A percentile compares a stretch with the other conserved stretches of the same genome.
Evolutionary conservation across 169 alveolate species (phyloP).

Genomic region (Theileria equi): DNA sequence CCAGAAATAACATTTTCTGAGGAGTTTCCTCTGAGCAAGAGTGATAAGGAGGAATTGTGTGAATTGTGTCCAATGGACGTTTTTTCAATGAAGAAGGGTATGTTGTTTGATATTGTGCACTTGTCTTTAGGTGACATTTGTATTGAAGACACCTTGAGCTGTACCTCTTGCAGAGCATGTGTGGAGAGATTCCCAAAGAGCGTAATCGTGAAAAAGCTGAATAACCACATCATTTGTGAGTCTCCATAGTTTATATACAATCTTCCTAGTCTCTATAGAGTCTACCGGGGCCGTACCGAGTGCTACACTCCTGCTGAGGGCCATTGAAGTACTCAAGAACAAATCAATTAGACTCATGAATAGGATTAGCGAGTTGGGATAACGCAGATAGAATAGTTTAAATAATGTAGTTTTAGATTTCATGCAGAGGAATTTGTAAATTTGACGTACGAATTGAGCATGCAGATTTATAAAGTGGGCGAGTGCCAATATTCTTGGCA

Average conservation of each 20-base stretch:
- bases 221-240: conserved; percentile 80
- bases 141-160: conserved; percentile 87
- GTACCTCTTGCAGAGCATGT: conserved; percentile 98
- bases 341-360: conserved; percentile 42
- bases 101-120: neutral
- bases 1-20: conserved; percentile 72
- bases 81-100: conserved; percentile 86
- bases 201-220: conserved; percentile 75
- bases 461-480: too few species aligned
- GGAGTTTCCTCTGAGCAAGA: conserved; percentile 73
- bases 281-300: conserved; percentile 59
- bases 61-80: conserved; percentile 93
- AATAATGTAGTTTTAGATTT: too few species aligned
- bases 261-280: conserved; percentile 41
- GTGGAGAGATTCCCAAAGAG: conserved; percentile 86
- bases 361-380: conserved; percentile 44
- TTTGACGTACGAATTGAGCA: too few species aligned
- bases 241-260: neutral
- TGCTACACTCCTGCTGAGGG: conserved; percentile 28
- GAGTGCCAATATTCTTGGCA: too few species aligned
- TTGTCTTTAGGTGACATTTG: conserved; percentile 71
- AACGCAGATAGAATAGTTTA: too few species aligned
- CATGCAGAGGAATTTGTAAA: too few species aligned
- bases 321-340: conserved; percentile 51
- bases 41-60: conserved; percentile 87